Conservation (phyloP, 2,329 filamentous ascomycete species). For the Daldinia sp. region DNA sequence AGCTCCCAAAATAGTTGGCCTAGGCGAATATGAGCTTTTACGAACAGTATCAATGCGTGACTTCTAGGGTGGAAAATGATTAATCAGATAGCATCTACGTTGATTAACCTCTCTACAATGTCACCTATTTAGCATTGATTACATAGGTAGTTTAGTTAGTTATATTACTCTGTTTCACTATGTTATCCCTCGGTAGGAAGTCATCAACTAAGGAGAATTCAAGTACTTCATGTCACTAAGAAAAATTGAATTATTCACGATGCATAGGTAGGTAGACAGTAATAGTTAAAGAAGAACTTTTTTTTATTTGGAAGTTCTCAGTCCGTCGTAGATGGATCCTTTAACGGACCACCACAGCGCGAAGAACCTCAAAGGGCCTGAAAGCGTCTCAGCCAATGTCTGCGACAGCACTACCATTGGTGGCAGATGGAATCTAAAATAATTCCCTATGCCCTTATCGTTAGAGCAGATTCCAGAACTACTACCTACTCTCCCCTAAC, state of each 20-base stretch:
- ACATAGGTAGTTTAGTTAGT: background rate
- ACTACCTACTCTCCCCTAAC: conserved; percentile 40
- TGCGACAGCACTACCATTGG: conserved; percentile 50
- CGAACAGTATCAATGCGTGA: too few relatives aligned
- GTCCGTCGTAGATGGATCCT: conserved; percentile 56
- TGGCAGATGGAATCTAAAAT: conserved; percentile 50
- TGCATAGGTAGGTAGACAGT: background rate
- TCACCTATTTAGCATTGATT: background rate
- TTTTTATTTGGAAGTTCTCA: conserved; percentile 59
- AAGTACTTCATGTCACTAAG: background rate
- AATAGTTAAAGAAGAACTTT: conserved; percentile 46
- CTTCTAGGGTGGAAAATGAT: too few relatives aligned
- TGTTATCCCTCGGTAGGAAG: background rate
- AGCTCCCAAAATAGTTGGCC: background rate
- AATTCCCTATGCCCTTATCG: conserved; percentile 51
- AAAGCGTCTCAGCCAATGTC: conserved; percentile 53
- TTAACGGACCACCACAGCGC: conserved; percentile 52
- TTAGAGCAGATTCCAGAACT: conserved; percentile 49
- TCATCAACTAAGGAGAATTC: background rate
- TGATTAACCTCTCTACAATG: background rate
- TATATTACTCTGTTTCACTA: background rate
- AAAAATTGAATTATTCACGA: conserved; percentile 14
- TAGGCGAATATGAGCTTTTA: too few relatives aligned
- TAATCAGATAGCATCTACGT: background rate
- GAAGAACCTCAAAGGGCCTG: conserved; percentile 54